Evolutionary conservation across 108 stramenopile genomes (phyloP).

Genomic region (Stephanodiscus minutulus): DNA sequence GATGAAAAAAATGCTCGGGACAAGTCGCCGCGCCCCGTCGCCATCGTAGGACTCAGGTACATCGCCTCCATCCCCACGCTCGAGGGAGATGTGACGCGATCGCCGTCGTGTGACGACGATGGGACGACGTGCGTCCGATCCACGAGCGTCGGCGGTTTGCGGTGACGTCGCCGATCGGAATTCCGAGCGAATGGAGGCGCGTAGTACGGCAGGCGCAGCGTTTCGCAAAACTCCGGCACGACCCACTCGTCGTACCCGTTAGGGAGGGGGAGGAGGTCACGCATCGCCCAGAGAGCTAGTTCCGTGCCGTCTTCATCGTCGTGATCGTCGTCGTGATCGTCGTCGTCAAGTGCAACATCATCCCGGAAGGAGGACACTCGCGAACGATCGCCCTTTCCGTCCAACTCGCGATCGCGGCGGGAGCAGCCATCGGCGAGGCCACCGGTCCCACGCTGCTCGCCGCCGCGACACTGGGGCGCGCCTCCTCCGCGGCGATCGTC

Average conservation of each 20-base stretch:
- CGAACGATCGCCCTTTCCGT: too few relatives aligned
- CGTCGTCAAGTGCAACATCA: background rate
- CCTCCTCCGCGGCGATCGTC: background rate
- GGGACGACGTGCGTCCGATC: slow-evolving; percentile 35
- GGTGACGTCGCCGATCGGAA: slow-evolving; percentile 5
- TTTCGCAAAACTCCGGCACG: slow-evolving; percentile 62
- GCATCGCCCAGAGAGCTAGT: background rate
- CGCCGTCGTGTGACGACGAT: background rate
- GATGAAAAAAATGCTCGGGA: background rate
- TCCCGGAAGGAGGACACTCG: background rate
- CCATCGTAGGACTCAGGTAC: slow-evolving; percentile 44
- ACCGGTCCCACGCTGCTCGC: too few relatives aligned
- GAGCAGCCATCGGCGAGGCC: too few relatives aligned
- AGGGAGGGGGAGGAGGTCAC: slow-evolving; percentile 49
- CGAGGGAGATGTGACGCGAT: slow-evolving; percentile 13
- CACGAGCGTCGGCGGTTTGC: slow-evolving; percentile 25
- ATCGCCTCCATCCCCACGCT: slow-evolving; percentile 49
- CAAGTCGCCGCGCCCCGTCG: background rate
- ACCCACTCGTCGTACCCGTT: slow-evolving; percentile 72
- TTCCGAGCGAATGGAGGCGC: background rate
- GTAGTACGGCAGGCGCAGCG: slow-evolving; percentile 47
- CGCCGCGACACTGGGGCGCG: slow-evolving; percentile 3
- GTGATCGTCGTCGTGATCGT: background rate
- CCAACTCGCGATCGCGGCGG: too few relatives aligned
- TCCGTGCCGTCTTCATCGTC: background rate